A percentile compares a stretch with the other conserved stretches of the same genome.
These are phyloP conservation scores for Sugiyamaella paludigena DNA, from an alignment of 1,139 yeast genomes.

Conservation along the genomic window DNA sequence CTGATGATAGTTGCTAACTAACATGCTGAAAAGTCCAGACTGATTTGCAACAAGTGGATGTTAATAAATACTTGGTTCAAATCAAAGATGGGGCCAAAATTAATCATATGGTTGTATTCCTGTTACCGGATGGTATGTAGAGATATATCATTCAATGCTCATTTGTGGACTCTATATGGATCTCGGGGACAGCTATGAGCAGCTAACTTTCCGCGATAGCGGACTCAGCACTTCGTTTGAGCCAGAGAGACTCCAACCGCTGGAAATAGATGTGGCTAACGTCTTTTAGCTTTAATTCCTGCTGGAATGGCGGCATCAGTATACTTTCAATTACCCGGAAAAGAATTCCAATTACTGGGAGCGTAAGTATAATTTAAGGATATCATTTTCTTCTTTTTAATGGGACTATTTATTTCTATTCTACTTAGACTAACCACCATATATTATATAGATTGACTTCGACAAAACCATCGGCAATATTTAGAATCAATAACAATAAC, in stretches of 20 bases:
- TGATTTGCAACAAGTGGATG: constrained; percentile 54
- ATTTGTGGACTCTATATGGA: not conserved
- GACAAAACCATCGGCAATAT: constrained; percentile 86
- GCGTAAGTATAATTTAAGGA: constrained; percentile 29
- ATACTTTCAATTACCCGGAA: constrained; percentile 78
- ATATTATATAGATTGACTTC: constrained; percentile 49
- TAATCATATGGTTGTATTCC: constrained; percentile 71
- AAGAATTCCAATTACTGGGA: constrained; percentile 79
- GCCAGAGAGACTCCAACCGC: no score
- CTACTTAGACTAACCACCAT: constrained; percentile 1
- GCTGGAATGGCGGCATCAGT: constrained; percentile 75
- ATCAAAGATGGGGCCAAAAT: constrained; percentile 61
- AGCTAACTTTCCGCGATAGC: no score
- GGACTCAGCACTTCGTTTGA: no score
- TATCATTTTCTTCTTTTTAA: no score
- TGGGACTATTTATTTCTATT: no score
- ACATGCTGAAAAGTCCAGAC: constrained; percentile 38
- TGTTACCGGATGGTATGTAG: constrained; percentile 64
- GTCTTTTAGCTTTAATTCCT: constrained; percentile 44
- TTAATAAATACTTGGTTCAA: constrained; percentile 58
- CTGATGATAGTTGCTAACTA: not conserved
- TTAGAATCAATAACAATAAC: constrained; percentile 60
- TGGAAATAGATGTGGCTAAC: not conserved
- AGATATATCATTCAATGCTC: not conserved
- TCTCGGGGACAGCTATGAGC: no score